Evolutionary conservation across 2,329 filamentous ascomycete genomes (phyloP).

Genomic region (Dothideomycetes sp.): DNA sequence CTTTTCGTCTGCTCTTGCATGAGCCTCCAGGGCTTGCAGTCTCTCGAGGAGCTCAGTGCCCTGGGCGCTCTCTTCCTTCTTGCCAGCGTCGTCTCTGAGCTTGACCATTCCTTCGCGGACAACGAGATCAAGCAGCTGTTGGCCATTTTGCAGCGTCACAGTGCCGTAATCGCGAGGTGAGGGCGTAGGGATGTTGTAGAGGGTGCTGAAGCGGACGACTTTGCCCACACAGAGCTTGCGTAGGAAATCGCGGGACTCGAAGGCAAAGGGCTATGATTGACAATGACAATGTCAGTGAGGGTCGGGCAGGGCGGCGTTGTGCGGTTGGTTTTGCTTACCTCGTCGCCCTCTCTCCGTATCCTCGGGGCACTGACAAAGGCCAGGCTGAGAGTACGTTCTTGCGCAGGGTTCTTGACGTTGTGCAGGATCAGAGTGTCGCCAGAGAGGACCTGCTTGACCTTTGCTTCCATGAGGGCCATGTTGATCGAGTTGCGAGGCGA

Average conservation of each 20-base stretch:
- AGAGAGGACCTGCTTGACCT: conserved; percentile 87
- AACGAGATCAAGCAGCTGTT: conserved; percentile 66
- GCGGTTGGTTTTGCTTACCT: no score
- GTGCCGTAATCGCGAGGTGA: conserved; percentile 75
- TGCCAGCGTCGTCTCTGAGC: conserved; percentile 85
- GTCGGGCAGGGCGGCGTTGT: conserved; percentile 13
- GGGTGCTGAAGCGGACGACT: conserved; percentile 68
- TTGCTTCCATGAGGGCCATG: conserved; percentile 46
- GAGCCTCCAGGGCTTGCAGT: conserved; percentile 64
- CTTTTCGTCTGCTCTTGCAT: conserved; percentile 67
- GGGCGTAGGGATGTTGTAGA: conserved; percentile 73
- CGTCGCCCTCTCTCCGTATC: conserved; percentile 78
- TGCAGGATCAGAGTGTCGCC: conserved; percentile 84
- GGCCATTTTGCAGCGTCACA: conserved; percentile 64
- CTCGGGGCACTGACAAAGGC: conserved; percentile 87
- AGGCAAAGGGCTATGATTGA: conserved; percentile 80
- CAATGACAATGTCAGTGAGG: no score
- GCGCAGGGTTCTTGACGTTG: conserved; percentile 66
- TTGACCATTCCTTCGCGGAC: conserved; percentile 88
- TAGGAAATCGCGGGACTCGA: conserved; percentile 88
- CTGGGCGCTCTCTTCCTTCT: conserved; percentile 78
- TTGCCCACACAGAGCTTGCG: conserved; percentile 78
- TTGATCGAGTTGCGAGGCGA: conserved; percentile 1
- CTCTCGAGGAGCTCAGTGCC: conserved; percentile 60
- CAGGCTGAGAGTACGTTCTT: conserved; percentile 79